These are phyloP conservation scores for Crithidia sp. DNA, from an alignment of 208 protist genomes.

Conservation along the genomic window DNA sequence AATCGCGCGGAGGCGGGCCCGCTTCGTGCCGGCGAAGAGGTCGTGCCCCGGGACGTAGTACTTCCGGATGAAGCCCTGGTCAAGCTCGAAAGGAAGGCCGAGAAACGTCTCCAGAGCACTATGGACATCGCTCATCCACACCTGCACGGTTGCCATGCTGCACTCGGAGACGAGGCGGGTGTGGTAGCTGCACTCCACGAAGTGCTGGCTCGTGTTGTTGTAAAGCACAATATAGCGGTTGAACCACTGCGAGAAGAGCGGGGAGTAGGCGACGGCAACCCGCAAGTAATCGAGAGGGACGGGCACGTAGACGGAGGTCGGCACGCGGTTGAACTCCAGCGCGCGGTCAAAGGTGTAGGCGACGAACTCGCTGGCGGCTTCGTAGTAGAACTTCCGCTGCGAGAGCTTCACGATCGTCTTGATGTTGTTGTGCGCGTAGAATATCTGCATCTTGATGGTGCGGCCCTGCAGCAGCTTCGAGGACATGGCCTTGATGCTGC, in stretches of 20 bases:
- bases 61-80: conserved; percentile 60
- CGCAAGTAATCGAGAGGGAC: conserved; percentile 79
- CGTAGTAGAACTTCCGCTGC: conserved; percentile 82
- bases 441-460: conserved; percentile 83
- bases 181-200: conserved; percentile 55
- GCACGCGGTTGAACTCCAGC: conserved; percentile 70
- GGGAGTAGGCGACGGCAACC: conserved; percentile 66
- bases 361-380: conserved; percentile 75
- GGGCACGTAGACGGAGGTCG: conserved; percentile 60
- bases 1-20: conserved; percentile 61
- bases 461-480: conserved; percentile 62
- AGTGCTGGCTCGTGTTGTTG: conserved; percentile 63
- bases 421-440: conserved; percentile 79
- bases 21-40: conserved; percentile 55
- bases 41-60: conserved; percentile 73
- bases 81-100: conserved; percentile 65
- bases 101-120: conserved; percentile 69
- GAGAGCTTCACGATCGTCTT: conserved; percentile 82
- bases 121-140: conserved; percentile 91
- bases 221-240: conserved; percentile 69
- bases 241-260: conserved; percentile 83
- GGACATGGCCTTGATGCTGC: conserved; percentile 76
- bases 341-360: conserved; percentile 73
- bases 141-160: conserved; percentile 67
- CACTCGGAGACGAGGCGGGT: conserved; percentile 35